Conservation (phyloP, 192 early-diverging fungal species). For the Backusella morwellensis region DNA sequence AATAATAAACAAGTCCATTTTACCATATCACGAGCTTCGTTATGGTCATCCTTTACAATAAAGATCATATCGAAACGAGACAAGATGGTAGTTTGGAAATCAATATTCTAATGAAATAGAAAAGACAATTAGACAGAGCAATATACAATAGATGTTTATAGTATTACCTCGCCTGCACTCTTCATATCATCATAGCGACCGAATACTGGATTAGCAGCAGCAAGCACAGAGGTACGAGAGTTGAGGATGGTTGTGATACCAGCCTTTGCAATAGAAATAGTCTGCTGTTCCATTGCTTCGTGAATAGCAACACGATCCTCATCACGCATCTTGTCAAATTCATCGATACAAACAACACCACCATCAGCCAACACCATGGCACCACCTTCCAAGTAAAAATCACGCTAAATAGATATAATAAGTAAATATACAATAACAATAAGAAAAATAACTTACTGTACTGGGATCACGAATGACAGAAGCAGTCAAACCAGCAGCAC, state of each 20-base stretch:
- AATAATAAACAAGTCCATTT: background rate
- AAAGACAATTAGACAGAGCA: background rate
- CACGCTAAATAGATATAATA: conserved; percentile 52
- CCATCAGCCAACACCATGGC: conserved; percentile 99
- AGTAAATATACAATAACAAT: background rate
- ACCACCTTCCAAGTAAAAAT: conserved; percentile 97
- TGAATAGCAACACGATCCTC: conserved; percentile 99
- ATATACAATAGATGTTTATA: background rate
- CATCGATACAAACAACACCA: conserved; percentile 99
- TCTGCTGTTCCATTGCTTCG: conserved; percentile 99
- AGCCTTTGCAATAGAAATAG: conserved; percentile 99
- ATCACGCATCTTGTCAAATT: conserved; percentile 99
- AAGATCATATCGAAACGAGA: conserved; percentile 99
- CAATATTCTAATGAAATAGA: conserved; percentile 74
- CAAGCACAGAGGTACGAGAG: conserved; percentile 93
- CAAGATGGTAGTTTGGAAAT: conserved; percentile 99
- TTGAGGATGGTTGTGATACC: conserved; percentile 99
- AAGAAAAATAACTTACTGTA: conserved; percentile 52
- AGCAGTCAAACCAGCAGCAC: conserved; percentile 98
- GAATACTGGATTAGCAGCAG: conserved; percentile 98
- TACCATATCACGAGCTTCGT: conserved; percentile 85
- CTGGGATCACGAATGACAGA: conserved; percentile 92
- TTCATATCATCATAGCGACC: conserved; percentile 99
- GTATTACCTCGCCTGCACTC: conserved; percentile 82
- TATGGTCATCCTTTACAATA: conserved; percentile 97